Evolutionary conservation across 2,329 filamentous ascomycete species (phyloP), one percentile per base, ranked within the genome.

Genomic region (Scytalidium sp.): DNA sequence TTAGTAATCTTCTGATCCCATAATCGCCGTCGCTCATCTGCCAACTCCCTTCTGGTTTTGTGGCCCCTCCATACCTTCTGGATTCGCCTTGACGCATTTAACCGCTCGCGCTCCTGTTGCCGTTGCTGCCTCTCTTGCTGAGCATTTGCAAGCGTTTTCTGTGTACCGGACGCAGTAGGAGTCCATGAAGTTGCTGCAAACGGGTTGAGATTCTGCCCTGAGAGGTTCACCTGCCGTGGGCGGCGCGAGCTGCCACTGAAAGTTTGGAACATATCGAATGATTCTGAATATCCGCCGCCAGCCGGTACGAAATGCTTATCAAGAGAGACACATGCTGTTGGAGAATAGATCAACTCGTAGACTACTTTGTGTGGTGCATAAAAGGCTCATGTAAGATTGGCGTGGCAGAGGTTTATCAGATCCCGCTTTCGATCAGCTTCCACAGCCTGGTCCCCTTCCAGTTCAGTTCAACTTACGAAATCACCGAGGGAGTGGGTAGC

Each of bases 161-260:
- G 88, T 4, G 88, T 78, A 17, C 84, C 85, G 1, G 82, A 76
- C 15, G 78, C 78, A 11, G 77, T 71, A 3, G 80, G 74, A 15
- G 73, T 72, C 76, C 83, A 82, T 40, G 76, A 74, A 25, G 78
- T 77, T 57, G 81, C 81, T 52, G 80, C 84, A 67, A 94, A 96
- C 3, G 91, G 90, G 63, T 96, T 96, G 45, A 76, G 75, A 57
- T 82, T 83, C 60, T 92, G 87, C 55, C 91, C 94, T 58, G 90
- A 94, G 54, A 99, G 85, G 70, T 97, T 97, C 66, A 97, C 90
- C 67, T 97, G 92, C 57, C 94, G 86, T 54, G 87, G 86, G 58
- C 89, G 88, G 63, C 90, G 85, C 61, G 90, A 89, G 70, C 74
- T 89, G 60, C 94, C 94, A 20, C 89, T 94, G 73, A 99, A 99